Evolutionary conservation across 2,329 filamentous ascomycete genomes (phyloP).

Genomic region (Phoma sp.): DNA sequence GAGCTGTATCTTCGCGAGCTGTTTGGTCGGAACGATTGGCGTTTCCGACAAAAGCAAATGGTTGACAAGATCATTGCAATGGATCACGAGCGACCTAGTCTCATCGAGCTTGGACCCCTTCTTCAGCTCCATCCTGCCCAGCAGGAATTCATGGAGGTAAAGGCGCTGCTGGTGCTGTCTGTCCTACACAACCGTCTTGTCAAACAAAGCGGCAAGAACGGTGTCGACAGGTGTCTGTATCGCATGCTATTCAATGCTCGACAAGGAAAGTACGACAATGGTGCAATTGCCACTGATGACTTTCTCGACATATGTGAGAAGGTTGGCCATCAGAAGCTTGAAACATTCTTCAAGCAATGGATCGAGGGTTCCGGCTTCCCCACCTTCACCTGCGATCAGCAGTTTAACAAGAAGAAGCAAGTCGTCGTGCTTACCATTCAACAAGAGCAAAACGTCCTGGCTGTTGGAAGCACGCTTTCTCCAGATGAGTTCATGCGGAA

Average conservation of each 20-base stretch:
- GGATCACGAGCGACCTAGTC: slow-evolving; percentile 81
- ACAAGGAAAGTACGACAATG: slow-evolving; percentile 75
- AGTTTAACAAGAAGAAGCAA: slow-evolving; percentile 97
- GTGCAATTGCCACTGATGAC: slow-evolving; percentile 73
- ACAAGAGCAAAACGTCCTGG: slow-evolving; percentile 58
- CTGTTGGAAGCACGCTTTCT: slow-evolving; percentile 57
- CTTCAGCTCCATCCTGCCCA: slow-evolving; percentile 85
- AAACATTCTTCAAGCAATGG: slow-evolving; percentile 94
- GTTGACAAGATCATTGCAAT: slow-evolving; percentile 81
- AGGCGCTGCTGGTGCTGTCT: slow-evolving; percentile 88
- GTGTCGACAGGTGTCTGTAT: slow-evolving; percentile 83
- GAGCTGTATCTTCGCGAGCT: slow-evolving; percentile 90
- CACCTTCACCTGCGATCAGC: slow-evolving; percentile 81
- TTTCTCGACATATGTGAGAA: slow-evolving; percentile 89
- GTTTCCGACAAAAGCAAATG: slow-evolving; percentile 85
- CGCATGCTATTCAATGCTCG: slow-evolving; percentile 86
- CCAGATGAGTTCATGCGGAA: slow-evolving; percentile 82
- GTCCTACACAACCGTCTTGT: slow-evolving; percentile 90
- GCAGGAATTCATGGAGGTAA: slow-evolving; percentile 86
- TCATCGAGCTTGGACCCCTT: slow-evolving; percentile 78
- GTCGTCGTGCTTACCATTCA: slow-evolving; percentile 90
- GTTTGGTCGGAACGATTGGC: slow-evolving; percentile 93
- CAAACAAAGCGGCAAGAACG: slow-evolving; percentile 84
- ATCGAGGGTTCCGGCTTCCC: slow-evolving; percentile 88
- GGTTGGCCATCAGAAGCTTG: slow-evolving; percentile 82